These are phyloP conservation scores for Saccharomyces hybrid DNA, from an alignment of 1,139 yeast genomes.

Conservation along the genomic window DNA sequence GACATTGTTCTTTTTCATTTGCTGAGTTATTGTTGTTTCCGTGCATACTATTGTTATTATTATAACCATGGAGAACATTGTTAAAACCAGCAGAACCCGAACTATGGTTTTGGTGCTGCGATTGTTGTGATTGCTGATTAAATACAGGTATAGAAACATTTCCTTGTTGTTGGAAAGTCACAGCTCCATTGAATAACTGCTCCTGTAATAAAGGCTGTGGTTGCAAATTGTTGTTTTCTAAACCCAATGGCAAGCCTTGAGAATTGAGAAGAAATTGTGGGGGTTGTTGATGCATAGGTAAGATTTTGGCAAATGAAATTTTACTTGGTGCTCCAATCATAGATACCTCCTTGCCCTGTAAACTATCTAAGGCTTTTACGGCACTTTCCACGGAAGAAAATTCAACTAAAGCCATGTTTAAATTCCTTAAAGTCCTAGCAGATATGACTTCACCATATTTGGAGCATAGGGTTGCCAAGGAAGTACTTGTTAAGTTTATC, in stretches of 20 bases:
- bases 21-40: conserved; percentile 12
- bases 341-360: conserved; percentile 70
- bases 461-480: conserved; percentile 38
- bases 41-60: conserved; percentile 3
- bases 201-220: conserved; percentile 31
- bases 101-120: conserved; percentile 8
- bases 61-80: neutral
- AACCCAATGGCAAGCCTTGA: neutral
- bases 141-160: conserved; percentile 29
- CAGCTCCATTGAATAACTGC: conserved; percentile 30
- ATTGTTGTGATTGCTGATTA: conserved; percentile 17
- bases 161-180: conserved; percentile 32
- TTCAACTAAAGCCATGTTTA: conserved; percentile 62
- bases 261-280: conserved; percentile 11
- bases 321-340: conserved; percentile 63
- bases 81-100: neutral
- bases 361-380: conserved; percentile 63
- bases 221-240: conserved; percentile 8
- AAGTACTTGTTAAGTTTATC: conserved; percentile 28
- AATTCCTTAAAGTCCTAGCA: conserved; percentile 50
- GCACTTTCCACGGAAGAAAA: conserved; percentile 69
- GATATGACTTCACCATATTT: conserved; percentile 50
- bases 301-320: conserved; percentile 61
- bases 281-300: conserved; percentile 34
- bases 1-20: conserved; percentile 31